A percentile compares a stretch with the other conserved stretches of the same genome.
phyloP scores from a whole-genome alignment of 2,329 filamentous ascomycete species.

The Aspergillus melleus region DNA sequence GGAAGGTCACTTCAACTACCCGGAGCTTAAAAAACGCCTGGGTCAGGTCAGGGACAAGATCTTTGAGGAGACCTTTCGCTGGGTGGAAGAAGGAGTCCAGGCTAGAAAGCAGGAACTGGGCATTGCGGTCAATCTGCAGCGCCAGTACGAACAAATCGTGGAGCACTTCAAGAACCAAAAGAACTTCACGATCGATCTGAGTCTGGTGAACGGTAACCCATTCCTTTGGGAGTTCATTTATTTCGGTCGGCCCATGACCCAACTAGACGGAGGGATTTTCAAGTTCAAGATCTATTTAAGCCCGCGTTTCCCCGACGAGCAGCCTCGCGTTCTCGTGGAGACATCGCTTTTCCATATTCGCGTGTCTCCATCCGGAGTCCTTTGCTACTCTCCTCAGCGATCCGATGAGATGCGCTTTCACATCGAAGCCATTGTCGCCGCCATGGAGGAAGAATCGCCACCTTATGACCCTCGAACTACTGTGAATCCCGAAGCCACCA shows the following conservation, averaged over 20 bases:
- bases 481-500: slow-evolving; percentile 82
- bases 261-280: slow-evolving; percentile 89
- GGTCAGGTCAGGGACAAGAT: slow-evolving; percentile 67
- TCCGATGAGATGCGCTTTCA: slow-evolving; percentile 78
- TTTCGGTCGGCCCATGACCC: slow-evolving; percentile 89
- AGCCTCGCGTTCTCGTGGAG: slow-evolving; percentile 79
- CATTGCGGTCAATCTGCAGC: slow-evolving; percentile 76
- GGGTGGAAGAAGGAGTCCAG: slow-evolving; percentile 68
- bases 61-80: slow-evolving; percentile 68
- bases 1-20: slow-evolving; percentile 83
- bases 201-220: slow-evolving; percentile 76
- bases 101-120: slow-evolving; percentile 67
- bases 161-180: slow-evolving; percentile 72
- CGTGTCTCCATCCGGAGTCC: slow-evolving; percentile 74
- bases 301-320: slow-evolving; percentile 80
- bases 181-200: slow-evolving; percentile 70
- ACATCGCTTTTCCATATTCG: slow-evolving; percentile 85
- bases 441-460: slow-evolving; percentile 83
- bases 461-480: slow-evolving; percentile 87
- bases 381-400: slow-evolving; percentile 75
- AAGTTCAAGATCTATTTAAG: slow-evolving; percentile 77
- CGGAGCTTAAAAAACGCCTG: slow-evolving; percentile 69
- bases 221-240: slow-evolving; percentile 88
- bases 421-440: slow-evolving; percentile 76
- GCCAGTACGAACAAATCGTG: slow-evolving; percentile 80